These are phyloP conservation scores for Dactylella cylindrospora DNA, from an alignment of 2,329 filamentous ascomycete species.

Conservation along the genomic window DNA sequence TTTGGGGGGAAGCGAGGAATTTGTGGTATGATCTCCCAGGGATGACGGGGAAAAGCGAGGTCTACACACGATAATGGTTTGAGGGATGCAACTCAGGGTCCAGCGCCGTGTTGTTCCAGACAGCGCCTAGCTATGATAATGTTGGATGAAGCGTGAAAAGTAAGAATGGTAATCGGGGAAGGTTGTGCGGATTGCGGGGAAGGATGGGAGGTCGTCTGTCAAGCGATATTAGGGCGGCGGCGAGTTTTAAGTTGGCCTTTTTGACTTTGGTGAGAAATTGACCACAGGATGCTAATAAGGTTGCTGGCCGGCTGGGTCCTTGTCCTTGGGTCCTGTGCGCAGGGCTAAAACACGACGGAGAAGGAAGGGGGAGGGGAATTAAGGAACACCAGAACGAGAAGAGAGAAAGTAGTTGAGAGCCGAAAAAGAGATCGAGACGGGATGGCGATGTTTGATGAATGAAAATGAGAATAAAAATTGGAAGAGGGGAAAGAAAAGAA, in stretches of 20 bases:
- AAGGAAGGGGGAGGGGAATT: constrained; percentile 5
- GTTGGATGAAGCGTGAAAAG: constrained; percentile 12
- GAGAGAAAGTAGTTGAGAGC: constrained; percentile 40
- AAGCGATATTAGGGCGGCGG: constrained; percentile 39
- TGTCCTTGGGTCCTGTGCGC: background rate
- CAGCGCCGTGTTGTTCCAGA: constrained; percentile 36
- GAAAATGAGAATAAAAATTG: constrained; percentile 13
- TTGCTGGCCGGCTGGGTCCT: too few relatives aligned
- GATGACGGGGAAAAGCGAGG: constrained; percentile 11
- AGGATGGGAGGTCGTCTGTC: constrained; percentile 46
- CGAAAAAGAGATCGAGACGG: constrained; percentile 7
- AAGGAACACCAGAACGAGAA: constrained; percentile 32
- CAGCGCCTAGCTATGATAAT: too few relatives aligned
- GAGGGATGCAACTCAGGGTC: constrained; percentile 28
- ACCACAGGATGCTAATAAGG: constrained; percentile 26
- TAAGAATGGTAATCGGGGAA: constrained; percentile 31
- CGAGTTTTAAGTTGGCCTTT: constrained; percentile 40
- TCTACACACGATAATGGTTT: constrained; percentile 12
- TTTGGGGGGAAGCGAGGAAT: constrained; percentile 25
- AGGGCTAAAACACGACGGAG: constrained; percentile 7
- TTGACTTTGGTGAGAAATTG: constrained; percentile 41
- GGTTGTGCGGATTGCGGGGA: constrained; percentile 44
- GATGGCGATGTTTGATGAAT: background rate
- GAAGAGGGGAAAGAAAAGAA: constrained; percentile 38
- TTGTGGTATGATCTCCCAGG: constrained; percentile 24